Evolutionary conservation across 257 asterid species (phyloP), one percentile per base, ranked within the genome.

Genomic region (Ajuga chamaepitys): DNA sequence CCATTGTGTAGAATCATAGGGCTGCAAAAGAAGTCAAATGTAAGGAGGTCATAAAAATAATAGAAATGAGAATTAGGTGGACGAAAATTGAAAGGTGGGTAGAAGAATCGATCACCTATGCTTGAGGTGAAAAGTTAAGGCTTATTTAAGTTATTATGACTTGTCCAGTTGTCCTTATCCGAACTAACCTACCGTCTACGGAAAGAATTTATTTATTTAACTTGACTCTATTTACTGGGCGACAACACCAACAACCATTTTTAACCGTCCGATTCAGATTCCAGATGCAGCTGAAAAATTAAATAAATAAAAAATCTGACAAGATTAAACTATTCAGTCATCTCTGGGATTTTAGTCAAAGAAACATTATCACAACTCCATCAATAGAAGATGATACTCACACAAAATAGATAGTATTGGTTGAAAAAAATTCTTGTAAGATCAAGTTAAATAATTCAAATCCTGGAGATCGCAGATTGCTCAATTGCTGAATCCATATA

Each of bases 101-200:
- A 38, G 22, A 47, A 64, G 12, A 64, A 47, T 53, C 20, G 3
- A 28, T 45, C 66, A 44, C 40, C 53, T 18, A 28, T 32, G 37
- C 16, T 12, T 67, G 62, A 69, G 34, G 17, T 63, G 10, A 30
- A 58, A 4, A 1, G 17, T 8, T n/a, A 24, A 41, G 20, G 45
- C 41, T 30, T n/a, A n/a, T n/a, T n/a, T n/a, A n/a, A n/a, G n/a
- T n/a, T n/a, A n/a, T 30, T 7, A n/a, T 25, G 53, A 56, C 11
- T 9, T 32, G 74, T 64, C 67, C 59, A 56, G 11, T 9, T 32
- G 74, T 64, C 67, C 59, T 66, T 48, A 41, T 75, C 79, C 62
- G 7, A 67, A 71, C 66, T 11, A 52, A 59, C 65, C 70, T 21
- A 72, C 58, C 25, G 26, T 13, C 8, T 41, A 42, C 32, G 55